These are phyloP conservation scores for Hemisphaericaspora subhashii DNA, from an alignment of 1,139 yeast genomes.

Conservation along the genomic window DNA sequence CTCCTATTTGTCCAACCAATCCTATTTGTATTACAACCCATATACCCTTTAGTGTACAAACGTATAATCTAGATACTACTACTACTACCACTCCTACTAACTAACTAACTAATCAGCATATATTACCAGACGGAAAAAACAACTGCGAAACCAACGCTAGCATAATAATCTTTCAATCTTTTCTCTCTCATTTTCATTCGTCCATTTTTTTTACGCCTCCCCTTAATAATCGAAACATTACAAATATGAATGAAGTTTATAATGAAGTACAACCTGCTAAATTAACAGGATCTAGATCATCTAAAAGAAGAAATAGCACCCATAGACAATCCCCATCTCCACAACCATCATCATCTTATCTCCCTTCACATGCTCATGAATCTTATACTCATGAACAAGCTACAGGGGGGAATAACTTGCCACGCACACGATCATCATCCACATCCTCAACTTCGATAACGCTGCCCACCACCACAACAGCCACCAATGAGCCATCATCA, in stretches of 20 bases:
- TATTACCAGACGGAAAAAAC: no score
- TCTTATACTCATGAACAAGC: not conserved
- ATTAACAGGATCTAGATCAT: slow-evolving; percentile 1
- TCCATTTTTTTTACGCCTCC: not conserved
- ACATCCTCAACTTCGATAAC: not conserved
- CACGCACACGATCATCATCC: not conserved
- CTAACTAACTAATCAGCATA: no score
- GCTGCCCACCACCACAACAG: slow-evolving; percentile 6
- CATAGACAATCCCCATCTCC: not conserved
- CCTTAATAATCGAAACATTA: not conserved
- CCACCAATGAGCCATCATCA: not conserved
- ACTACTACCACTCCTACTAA: no score
- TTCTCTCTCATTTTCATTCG: not conserved
- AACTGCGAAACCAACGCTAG: no score
- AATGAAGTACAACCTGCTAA: slow-evolving; percentile 12
- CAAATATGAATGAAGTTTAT: slow-evolving; percentile 4
- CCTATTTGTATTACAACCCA: no score
- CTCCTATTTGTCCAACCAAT: no score
- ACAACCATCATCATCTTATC: not conserved
- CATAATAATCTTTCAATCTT: not conserved
- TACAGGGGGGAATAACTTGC: not conserved
- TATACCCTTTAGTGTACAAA: no score
- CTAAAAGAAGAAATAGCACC: not conserved
- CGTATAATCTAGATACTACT: no score
- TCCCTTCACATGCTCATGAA: slow-evolving; percentile 1